phyloP scores from a whole-genome alignment of 2,329 filamentous ascomycete genomes.

The Trichoderma koningiopsis region DNA sequence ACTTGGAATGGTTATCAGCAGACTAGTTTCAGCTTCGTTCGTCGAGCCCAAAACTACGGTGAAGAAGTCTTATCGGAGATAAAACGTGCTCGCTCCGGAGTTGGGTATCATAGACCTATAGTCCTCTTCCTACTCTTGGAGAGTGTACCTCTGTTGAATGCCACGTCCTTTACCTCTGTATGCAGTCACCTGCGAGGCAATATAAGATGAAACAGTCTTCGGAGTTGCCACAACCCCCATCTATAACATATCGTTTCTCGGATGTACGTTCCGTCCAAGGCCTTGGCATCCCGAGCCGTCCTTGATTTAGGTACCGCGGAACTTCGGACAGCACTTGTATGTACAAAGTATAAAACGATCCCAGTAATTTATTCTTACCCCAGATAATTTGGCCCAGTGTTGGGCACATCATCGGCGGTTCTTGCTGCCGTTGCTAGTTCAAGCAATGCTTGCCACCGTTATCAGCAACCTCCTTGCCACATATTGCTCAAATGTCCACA shows the following conservation, averaged over 20 bases:
- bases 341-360: neutral
- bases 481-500: neutral
- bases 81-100: slow-evolving; percentile 12
- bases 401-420: neutral
- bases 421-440: neutral
- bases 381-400: neutral
- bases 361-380: neutral
- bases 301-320: neutral
- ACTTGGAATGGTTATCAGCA: slow-evolving; percentile 9
- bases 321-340: neutral
- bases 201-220: neutral
- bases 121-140: neutral
- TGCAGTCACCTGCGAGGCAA: slow-evolving; percentile 5
- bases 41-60: slow-evolving; percentile 19
- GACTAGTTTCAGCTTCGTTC: slow-evolving; percentile 10
- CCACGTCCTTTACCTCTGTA: slow-evolving; percentile 15
- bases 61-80: neutral
- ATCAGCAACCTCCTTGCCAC: neutral
- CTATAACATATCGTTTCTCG: slow-evolving; percentile 2
- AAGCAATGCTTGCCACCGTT: neutral
- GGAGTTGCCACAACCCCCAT: neutral
- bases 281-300: slow-evolving; percentile 11
- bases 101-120: neutral
- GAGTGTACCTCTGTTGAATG: neutral
- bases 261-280: slow-evolving; percentile 11